These are phyloP conservation scores for Gomphus bonarii DNA, from an alignment of 1,284 basidiomycete species.

Conservation along the genomic window DNA sequence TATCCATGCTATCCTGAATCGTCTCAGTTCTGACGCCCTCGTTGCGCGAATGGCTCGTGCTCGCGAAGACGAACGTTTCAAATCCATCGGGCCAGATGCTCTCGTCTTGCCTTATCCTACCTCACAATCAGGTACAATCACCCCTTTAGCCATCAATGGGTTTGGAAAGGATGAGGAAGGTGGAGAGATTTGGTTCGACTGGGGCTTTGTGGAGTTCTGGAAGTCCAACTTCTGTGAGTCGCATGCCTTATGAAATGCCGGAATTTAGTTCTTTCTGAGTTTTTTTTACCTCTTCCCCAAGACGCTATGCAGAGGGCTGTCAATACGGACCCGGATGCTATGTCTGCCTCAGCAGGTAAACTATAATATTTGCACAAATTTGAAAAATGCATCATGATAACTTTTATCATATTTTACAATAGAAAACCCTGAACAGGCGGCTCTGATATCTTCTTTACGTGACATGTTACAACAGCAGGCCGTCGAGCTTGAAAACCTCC, in stretches of 20 bases:
- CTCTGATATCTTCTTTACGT: constrained; percentile 72
- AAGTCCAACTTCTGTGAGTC: constrained; percentile 90
- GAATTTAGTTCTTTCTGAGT: neutral
- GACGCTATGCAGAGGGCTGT: constrained; percentile 64
- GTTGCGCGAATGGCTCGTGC: constrained; percentile 80
- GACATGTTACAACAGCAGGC: constrained; percentile 74
- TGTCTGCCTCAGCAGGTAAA: constrained; percentile 48
- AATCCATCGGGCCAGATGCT: constrained; percentile 75
- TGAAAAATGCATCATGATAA: constrained; percentile 3
- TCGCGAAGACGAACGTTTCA: constrained; percentile 88
- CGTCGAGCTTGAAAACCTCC: constrained; percentile 58
- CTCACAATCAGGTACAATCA: neutral
- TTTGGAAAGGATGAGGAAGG: constrained; percentile 40
- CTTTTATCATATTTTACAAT: constrained; percentile 25
- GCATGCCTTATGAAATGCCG: neutral
- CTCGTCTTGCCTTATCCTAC: constrained; percentile 44
- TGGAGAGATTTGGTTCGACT: constrained; percentile 96
- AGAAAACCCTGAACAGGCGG: constrained; percentile 67
- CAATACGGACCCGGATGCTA: constrained; percentile 50
- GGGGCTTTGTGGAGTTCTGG: constrained; percentile 98
- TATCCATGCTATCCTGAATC: constrained; percentile 81
- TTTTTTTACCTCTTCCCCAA: constrained; percentile 18
- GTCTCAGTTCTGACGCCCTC: constrained; percentile 79
- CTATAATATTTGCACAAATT: neutral
- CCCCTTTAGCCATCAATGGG: neutral